Evolutionary conservation across 2,329 filamentous ascomycete species (phyloP).

Genomic region (Corynespora cassiicola): DNA sequence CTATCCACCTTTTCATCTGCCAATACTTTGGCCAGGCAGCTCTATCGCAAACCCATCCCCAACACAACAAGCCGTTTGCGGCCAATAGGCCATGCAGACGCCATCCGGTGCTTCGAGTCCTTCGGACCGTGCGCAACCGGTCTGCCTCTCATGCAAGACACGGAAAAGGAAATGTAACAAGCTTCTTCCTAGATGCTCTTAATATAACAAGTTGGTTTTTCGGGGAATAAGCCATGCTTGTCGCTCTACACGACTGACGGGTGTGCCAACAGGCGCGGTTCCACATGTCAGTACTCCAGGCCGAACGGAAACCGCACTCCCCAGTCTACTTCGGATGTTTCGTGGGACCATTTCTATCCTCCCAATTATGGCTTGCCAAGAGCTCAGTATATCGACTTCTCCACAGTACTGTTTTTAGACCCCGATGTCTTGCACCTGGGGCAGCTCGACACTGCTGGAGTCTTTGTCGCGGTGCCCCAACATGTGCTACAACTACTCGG

Average conservation of each 20-base stretch:
- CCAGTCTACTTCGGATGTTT: not conserved
- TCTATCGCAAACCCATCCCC: no score
- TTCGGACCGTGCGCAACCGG: constrained; percentile 8
- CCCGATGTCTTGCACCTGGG: constrained; percentile 8
- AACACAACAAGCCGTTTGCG: no score
- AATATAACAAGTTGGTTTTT: constrained; percentile 10
- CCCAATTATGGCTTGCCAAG: not conserved
- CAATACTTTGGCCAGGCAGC: no score
- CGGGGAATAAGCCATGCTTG: no score
- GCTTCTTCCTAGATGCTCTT: constrained; percentile 8
- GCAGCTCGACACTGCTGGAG: constrained; percentile 4
- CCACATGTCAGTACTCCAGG: constrained; percentile 5
- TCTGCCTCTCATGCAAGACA: constrained; percentile 13
- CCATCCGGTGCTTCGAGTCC: constrained; percentile 7
- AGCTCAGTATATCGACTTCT: constrained; percentile 9
- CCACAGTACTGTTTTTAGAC: constrained; percentile 15
- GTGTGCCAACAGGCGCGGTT: constrained; percentile 1
- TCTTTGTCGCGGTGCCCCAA: not conserved
- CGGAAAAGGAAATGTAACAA: constrained; percentile 16
- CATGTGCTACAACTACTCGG: constrained; percentile 9
- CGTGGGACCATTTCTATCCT: constrained; percentile 3
- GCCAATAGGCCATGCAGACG: constrained; percentile 12
- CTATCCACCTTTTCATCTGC: no score
- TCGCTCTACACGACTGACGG: not conserved
- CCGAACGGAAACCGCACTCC: constrained; percentile 2